Base-by-base conservation (phyloP, 2,329 filamentous ascomycete genomes). In the Aspergillus fischeri region DNA sequence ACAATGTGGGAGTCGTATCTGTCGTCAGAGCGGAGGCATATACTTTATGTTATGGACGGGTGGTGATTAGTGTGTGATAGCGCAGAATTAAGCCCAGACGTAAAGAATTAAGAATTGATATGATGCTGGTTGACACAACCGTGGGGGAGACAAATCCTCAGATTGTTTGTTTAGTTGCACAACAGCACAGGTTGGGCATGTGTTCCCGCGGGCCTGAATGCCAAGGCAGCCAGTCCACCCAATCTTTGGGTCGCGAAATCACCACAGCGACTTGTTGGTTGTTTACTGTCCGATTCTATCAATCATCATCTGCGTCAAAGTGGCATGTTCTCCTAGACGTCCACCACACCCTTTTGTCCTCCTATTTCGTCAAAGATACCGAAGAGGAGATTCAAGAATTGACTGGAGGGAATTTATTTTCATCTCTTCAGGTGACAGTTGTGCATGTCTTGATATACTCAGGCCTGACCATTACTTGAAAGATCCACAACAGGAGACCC, bases 231-330 rank as follows among this genome's bases (percentile, higher is more conserved):
- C 21, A 47, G 11, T 27, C 21, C 44, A 21, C 41, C 48, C 44
- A 51, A 54, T 58, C 57, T 54, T 59, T 56, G 59, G 56, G 55
- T 63, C 60, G 58, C 59, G 52, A 64, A 63, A 61, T 66, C 63
- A 64, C 63, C 65, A 61, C 61, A 67, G 65, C 60, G 62, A 63
- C 59, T 59, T 59, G 56, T 52, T 58, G 51, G 53, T 64, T 65
- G 61, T 65, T 66, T 63, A 66, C 52, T 35, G 27, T 28, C 51
- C 38, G 24, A 32, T 17, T 21, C 41, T 21, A 38, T 51, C 48
- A 24, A 27, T n/a, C 54, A 51, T 29, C 9, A 10, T 49, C 25
- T 51, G 24, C 51, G 59, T 55, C 52, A 11, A 11, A 55, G 44
- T 28, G 53, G 50, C 42, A 44, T 52, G 45, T 51, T 41, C 38